Percentiles rank a stretch among this genome's conserved stretches.
These are phyloP conservation scores for Albophoma yamanashiensis DNA, from an alignment of 2,329 filamentous ascomycete species.

Conservation along the genomic window DNA sequence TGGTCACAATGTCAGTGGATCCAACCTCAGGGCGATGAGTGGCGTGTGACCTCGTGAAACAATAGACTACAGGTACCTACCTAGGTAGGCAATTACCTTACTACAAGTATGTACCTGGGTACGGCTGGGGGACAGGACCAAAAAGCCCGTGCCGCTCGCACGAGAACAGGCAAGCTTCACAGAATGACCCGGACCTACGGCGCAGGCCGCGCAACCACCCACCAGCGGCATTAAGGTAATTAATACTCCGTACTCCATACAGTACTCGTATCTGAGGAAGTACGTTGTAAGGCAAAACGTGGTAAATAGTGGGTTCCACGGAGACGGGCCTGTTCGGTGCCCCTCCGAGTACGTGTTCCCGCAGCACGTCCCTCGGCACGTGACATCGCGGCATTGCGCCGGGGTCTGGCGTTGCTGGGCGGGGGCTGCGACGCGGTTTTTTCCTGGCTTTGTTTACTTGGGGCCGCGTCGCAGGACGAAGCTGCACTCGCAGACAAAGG, in stretches of 20 bases:
- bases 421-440: slow-evolving; percentile 7
- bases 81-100: too few relatives aligned
- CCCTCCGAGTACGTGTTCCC: background rate
- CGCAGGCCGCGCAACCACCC: background rate
- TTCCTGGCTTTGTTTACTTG: slow-evolving; percentile 12
- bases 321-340: background rate
- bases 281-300: too few relatives aligned
- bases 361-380: slow-evolving; percentile 7
- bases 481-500: background rate
- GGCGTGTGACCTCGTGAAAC: background rate
- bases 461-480: background rate
- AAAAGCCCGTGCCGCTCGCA: background rate
- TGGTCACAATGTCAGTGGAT: background rate
- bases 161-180: background rate
- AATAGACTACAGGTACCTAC: background rate
- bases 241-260: background rate
- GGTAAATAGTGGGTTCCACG: background rate
- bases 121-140: too few relatives aligned
- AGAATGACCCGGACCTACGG: background rate
- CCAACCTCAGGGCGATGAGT: background rate
- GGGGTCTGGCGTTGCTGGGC: slow-evolving; percentile 5
- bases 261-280: background rate
- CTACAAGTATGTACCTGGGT: too few relatives aligned
- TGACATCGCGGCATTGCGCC: slow-evolving; percentile 7
- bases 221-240: background rate